Percentiles rank a stretch among this genome's conserved stretches.
Conservation (phyloP, 2,329 filamentous ascomycete genomes). For the Phaeophleospora eucalypticola region DNA sequence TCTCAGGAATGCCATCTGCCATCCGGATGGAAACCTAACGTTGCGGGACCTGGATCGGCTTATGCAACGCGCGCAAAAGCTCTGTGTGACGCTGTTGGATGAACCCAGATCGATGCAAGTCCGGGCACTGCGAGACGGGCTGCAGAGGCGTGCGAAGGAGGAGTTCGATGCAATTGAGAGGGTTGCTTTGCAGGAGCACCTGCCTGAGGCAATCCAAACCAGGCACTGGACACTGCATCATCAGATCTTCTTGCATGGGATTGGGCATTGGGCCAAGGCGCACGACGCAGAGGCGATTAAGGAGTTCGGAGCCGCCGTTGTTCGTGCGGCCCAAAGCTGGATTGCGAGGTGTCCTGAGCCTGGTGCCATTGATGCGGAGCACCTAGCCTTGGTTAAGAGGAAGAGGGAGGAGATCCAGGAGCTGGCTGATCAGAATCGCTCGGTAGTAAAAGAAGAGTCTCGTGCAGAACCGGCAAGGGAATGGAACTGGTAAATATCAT, state of each 20-base stretch:
- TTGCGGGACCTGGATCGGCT: neutral
- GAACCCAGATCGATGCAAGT: neutral
- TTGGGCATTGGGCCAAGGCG: neutral
- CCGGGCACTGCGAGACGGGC: neutral
- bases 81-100: neutral
- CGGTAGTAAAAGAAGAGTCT: too few species aligned
- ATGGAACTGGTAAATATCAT: too few species aligned
- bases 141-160: neutral
- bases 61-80: neutral
- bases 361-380: neutral
- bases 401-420: too few species aligned
- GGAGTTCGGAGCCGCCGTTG: neutral
- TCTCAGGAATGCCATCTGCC: slow-evolving; percentile 2
- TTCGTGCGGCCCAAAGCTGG: neutral
- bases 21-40: neutral
- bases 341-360: neutral
- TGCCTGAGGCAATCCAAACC: neutral
- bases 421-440: too few species aligned
- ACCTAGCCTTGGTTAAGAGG: neutral
- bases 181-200: neutral
- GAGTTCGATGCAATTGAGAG: neutral
- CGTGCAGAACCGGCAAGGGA: too few species aligned
- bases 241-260: neutral
- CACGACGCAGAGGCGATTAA: neutral
- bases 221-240: neutral